Evolutionary conservation across 2,329 filamentous ascomycete species (phyloP).

Genomic region (Phaeosphaeriaceae sp.): DNA sequence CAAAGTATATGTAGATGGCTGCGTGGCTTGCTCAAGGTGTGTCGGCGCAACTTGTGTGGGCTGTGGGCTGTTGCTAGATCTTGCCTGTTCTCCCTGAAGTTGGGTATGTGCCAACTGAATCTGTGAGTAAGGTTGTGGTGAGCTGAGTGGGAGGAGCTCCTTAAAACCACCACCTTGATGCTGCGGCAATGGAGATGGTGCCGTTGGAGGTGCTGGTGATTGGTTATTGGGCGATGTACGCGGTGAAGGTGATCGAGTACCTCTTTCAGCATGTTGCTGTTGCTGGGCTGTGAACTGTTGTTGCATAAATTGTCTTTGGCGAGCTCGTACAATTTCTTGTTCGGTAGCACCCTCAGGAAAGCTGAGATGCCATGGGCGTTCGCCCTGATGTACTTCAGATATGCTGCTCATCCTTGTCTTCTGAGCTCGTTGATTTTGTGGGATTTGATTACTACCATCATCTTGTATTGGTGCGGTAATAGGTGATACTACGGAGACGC

Average conservation of each 20-base stretch:
- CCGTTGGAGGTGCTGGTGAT: conserved; percentile 22
- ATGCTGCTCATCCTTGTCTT: conserved; percentile 47
- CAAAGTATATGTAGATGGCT: conserved; percentile 35
- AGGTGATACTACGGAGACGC: conserved; percentile 39
- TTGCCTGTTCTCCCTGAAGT: conserved; percentile 13
- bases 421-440: conserved; percentile 24
- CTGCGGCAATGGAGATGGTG: conserved; percentile 15
- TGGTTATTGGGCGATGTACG: conserved; percentile 29
- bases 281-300: conserved; percentile 42
- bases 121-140: conserved; percentile 34
- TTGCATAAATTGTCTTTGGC: conserved; percentile 44
- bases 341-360: conserved; percentile 44
- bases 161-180: conserved; percentile 37
- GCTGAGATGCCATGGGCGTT: conserved; percentile 43
- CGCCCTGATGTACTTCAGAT: conserved; percentile 33
- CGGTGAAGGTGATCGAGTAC: conserved; percentile 40
- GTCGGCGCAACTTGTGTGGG: conserved; percentile 31
- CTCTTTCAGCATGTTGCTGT: conserved; percentile 40
- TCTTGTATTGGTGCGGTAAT: conserved; percentile 32
- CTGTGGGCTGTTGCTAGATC: conserved; percentile 17
- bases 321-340: conserved; percentile 46
- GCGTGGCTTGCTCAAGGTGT: conserved; percentile 21
- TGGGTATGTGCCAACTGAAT: conserved; percentile 16
- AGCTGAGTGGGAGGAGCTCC: conserved; percentile 42
- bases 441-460: conserved; percentile 12